Evolutionary conservation across 148 eudicot species (phyloP).

Genomic region (Camellia granthamiana): DNA sequence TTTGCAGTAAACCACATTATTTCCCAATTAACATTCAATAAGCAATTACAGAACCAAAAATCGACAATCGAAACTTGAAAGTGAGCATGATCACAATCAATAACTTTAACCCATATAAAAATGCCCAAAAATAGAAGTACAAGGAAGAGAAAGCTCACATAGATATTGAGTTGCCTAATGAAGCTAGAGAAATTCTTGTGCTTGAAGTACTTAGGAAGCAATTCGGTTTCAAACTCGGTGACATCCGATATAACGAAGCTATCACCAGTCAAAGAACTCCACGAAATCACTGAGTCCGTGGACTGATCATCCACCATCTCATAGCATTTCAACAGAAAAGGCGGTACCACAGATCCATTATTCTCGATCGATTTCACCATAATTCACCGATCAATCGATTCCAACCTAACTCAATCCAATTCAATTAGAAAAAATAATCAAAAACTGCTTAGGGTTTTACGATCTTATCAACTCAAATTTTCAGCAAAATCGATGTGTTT

Average conservation of each 20-base stretch:
- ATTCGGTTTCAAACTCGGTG: conserved; percentile 41
- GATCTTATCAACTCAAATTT: too few relatives aligned
- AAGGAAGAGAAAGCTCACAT: conserved; percentile 31
- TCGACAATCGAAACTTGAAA: not conserved
- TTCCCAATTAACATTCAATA: not conserved
- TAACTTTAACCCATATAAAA: not conserved
- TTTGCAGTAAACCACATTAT: too few relatives aligned
- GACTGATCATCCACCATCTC: conserved; percentile 73
- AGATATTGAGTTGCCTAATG: conserved; percentile 69
- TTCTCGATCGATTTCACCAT: conserved; percentile 51
- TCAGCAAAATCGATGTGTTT: not conserved
- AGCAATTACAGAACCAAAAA: not conserved
- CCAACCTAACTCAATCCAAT: not conserved
- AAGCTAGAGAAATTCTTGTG: conserved; percentile 74
- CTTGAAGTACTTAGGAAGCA: conserved; percentile 73
- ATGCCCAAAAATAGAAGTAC: not conserved
- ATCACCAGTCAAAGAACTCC: conserved; percentile 41
- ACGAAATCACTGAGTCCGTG: conserved; percentile 51
- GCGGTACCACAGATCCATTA: conserved; percentile 34
- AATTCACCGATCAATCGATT: not conserved
- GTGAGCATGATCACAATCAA: not conserved
- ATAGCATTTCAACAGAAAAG: conserved; percentile 64
- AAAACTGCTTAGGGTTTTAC: not conserved
- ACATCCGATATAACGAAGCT: conserved; percentile 60
- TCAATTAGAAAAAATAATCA: not conserved